Evolutionary conservation across 768 basidiomycete genomes (phyloP).

Genomic region (Leccinum aurantiacum): DNA sequence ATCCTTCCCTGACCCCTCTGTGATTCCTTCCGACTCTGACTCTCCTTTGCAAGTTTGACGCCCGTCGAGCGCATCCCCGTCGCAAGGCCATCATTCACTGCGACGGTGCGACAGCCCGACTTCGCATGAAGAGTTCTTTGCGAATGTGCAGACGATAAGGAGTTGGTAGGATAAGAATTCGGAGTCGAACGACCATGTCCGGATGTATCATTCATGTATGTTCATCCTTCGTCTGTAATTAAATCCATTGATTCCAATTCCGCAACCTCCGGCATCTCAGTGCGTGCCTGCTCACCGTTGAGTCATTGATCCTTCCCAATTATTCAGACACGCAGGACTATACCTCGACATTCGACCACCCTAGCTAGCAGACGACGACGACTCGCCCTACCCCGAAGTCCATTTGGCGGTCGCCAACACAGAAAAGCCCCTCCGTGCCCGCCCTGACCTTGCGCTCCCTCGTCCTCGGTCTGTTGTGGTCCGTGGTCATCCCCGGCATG

Average conservation of each 20-base stretch:
- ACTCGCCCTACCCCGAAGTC: conserved; percentile 74
- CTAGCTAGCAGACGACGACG: conserved; percentile 44
- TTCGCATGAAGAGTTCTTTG: conserved; percentile 5
- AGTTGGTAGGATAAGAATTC: conserved; percentile 26
- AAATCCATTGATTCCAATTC: background rate
- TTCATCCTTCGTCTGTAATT: too few relatives aligned
- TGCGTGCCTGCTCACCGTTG: conserved; percentile 6
- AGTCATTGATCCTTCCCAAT: background rate
- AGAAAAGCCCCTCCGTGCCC: conserved; percentile 62
- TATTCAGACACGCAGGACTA: background rate
- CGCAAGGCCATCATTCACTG: conserved; percentile 17
- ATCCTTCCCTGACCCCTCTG: too few relatives aligned
- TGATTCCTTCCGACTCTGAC: too few relatives aligned
- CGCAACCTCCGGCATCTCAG: conserved; percentile 19
- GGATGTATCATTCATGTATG: conserved; percentile 19
- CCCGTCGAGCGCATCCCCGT: conserved; percentile 14
- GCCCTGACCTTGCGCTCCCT: conserved; percentile 66
- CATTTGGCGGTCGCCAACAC: conserved; percentile 68
- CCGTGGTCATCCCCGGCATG: conserved; percentile 61
- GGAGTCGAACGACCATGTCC: conserved; percentile 13
- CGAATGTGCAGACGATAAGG: conserved; percentile 13
- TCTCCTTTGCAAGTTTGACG: conserved; percentile 16
- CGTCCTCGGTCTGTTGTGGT: conserved; percentile 69
- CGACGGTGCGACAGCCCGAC: conserved; percentile 6
- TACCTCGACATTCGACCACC: conserved; percentile 20